Percentiles rank a stretch among this genome's conserved stretches.
Evolutionary conservation across 768 basidiomycete species (phyloP).

Genomic region (Leccinum barrowsii): DNA sequence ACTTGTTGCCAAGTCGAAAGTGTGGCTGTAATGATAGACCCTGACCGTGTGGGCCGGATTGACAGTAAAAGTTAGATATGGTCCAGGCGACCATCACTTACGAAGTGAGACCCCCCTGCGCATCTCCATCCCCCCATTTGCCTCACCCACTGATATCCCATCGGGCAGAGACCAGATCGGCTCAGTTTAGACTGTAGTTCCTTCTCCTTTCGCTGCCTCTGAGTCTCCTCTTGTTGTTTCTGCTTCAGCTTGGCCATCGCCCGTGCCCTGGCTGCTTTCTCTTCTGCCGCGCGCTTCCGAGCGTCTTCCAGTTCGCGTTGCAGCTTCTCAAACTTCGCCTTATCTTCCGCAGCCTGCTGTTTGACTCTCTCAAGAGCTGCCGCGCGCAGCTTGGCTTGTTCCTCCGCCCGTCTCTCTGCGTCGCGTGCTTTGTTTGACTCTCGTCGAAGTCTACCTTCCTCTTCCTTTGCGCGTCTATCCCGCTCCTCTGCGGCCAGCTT

Average conservation of each 20-base stretch:
- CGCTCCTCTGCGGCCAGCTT: constrained; percentile 26
- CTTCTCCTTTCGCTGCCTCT: constrained; percentile 18
- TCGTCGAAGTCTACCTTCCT: constrained; percentile 14
- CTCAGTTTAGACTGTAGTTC: constrained; percentile 40
- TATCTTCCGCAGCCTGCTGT: constrained; percentile 17
- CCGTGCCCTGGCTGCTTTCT: constrained; percentile 24
- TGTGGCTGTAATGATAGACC: not conserved
- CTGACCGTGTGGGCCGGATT: not conserved
- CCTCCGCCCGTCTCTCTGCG: constrained; percentile 21
- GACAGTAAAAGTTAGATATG: not conserved
- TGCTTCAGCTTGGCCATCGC: constrained; percentile 28
- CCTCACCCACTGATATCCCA: constrained; percentile 45
- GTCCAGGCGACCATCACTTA: constrained; percentile 30
- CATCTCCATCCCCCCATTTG: constrained; percentile 43
- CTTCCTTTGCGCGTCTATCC: constrained; percentile 16
- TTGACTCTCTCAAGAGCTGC: constrained; percentile 19
- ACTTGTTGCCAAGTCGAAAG: not conserved
- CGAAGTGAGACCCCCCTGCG: constrained; percentile 43
- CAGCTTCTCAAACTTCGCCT: constrained; percentile 18
- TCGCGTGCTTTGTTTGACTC: constrained; percentile 18
- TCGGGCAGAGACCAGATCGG: constrained; percentile 47
- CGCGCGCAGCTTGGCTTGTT: constrained; percentile 18
- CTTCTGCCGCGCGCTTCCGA: constrained; percentile 19
- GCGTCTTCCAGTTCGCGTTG: constrained; percentile 27
- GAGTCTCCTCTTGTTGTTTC: constrained; percentile 38